Evolutionary conservation across 768 basidiomycete genomes (phyloP).

Genomic region (Sporobolomyces roseus): DNA sequence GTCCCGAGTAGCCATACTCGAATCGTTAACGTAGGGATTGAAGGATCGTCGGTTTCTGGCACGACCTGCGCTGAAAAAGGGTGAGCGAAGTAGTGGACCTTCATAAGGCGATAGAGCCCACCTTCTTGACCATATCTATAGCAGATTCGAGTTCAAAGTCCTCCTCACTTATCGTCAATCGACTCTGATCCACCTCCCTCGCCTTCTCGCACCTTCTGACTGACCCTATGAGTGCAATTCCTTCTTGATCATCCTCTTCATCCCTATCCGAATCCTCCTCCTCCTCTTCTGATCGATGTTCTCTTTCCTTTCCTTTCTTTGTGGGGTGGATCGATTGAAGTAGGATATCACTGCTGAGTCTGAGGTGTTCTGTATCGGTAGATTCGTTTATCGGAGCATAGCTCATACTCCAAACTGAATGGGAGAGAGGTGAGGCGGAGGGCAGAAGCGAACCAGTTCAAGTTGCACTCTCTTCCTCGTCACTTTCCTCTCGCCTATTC

Average conservation of each 20-base stretch:
- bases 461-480: no score
- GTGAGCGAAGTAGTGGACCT: background rate
- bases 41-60: conserved; percentile 45
- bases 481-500: no score
- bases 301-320: background rate
- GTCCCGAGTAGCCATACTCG: conserved; percentile 42
- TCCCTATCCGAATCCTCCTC: background rate
- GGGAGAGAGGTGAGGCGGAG: background rate
- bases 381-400: background rate
- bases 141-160: conserved; percentile 7
- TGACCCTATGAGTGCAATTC: background rate
- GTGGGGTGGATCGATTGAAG: conserved; percentile 1
- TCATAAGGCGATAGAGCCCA: background rate
- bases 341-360: background rate
- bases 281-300: background rate
- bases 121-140: conserved; percentile 12
- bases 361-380: background rate
- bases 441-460: no score
- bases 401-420: conserved; percentile 10
- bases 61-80: conserved; percentile 34
- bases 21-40: conserved; percentile 44
- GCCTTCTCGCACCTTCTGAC: background rate
- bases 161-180: background rate
- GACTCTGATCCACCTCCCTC: background rate
- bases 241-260: background rate